Evolutionary conservation across 345 rosid species (phyloP), one percentile per base, ranked within the genome.

Genomic region (Pistacia atlantica): DNA sequence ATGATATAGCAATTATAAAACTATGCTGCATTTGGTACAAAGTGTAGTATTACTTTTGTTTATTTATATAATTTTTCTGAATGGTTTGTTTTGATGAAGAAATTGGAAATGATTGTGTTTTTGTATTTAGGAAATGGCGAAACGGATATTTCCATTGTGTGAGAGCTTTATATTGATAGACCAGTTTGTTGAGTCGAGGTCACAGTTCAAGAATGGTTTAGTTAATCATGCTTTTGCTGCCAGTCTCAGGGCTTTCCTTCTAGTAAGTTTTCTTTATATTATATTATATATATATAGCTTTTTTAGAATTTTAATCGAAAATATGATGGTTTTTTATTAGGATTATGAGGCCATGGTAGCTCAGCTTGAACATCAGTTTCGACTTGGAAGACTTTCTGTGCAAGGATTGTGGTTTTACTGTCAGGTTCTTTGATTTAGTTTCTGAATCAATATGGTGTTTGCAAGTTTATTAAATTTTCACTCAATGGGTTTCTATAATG

Each of bases 351-450:
- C 97, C 75, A 90, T 92, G 99, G 95, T 92, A 71, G 97, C 99
- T 11, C 98, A 96, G 75, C 91, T 96, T 71, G 99, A 96, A 80
- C 99, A 96, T 80, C 99, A 93, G 77, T 96, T 96, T 84, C 92
- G 97, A 80, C 93, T 93, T 66, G 97, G 95, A 84, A 90, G 94
- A 83, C 98, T 96, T 76, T 92, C 99, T 74, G 85, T 96, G 59
- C 99, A 93, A 85, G 99, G 97, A 78, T 87, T 96, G 83, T 93
- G 97, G 99, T 93, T 96, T 89, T 96, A 93, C 84, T 93, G 98
- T 86, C 99, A 96, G 98, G 97, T 93, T 67, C 75, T 84, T 70
- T 78, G 57, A 71, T 65, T 58, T 81, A 84, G 69, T 71, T 66
- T 54, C 78, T 59, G 48, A 28, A 65, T 72, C 58, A 22, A 58